Base-by-base conservation (phyloP, 2,329 filamentous ascomycete species). In the Ploettnerulaceae sp. region DNA sequence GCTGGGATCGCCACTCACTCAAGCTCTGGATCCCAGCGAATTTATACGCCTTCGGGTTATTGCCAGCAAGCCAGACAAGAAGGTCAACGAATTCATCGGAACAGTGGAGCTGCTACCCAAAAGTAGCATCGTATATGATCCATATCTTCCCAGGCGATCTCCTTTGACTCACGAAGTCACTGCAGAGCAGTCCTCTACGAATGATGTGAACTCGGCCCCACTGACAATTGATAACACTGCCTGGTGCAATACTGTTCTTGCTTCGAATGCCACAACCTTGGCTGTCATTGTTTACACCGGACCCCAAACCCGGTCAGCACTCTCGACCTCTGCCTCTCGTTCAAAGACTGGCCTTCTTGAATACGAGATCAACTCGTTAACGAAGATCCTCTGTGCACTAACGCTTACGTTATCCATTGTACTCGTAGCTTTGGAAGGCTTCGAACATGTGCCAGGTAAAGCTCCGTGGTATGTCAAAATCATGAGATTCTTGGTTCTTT, bases 191-290 rank as follows among this genome's bases (percentile, higher is more conserved):
- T 63, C 67, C 26, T 61, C 60, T 12, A 22, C 68, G 68, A 15
- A 54, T 54, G n/a, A n/a, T 14, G 55, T 67, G 12, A 77, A 77
- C 48, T 86, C 84, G 4, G 79, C 83, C 2, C 82, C 90, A 1
- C 72, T 98, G 28, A 88, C 81, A 1, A 96, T 98, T 53, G 93
- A 98, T 67, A 96, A 98, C 62, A 97, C 93, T 6, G 93, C 94
- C 7, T 98, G 94, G 93, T 91, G 91, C 14, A 98, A 97, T 63
- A 98, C 93, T 0, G 86, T 98, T 18, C 85, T 98, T 50, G 93
- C 93, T 1, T 97, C 91, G 1, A 93, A 90, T 64, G 91, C 86
- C 1, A 86, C 80, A 3, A 93, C 93, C 0, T 74, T 95, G 48
- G 91, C 90, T 2, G 88, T 90, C 1, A 87, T 98, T 40, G 76